Percentiles rank a stretch among this genome's conserved stretches.
Evolutionary conservation across 2,329 filamentous ascomycete species (phyloP).

Genomic region (Paradendryphiella salina): DNA sequence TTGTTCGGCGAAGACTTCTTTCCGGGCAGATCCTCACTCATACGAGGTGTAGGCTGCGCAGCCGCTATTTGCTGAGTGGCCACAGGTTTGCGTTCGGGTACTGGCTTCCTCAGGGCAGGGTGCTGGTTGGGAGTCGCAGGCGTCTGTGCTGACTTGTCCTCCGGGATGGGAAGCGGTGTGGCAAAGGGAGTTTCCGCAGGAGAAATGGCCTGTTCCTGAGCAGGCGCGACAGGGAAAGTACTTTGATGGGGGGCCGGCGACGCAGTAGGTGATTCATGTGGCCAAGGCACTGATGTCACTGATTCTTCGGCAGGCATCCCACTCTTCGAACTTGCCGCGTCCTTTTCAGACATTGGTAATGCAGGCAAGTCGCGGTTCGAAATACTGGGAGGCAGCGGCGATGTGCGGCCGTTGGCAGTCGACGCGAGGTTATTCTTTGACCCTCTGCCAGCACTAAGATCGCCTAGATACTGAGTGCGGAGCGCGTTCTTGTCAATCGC

Average conservation of each 20-base stretch:
- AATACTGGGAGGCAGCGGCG: constrained; percentile 28
- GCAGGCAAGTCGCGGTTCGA: constrained; percentile 50
- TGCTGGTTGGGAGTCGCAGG: constrained; percentile 42
- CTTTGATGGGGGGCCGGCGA: constrained; percentile 42
- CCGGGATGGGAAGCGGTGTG: constrained; percentile 20
- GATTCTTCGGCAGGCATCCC: constrained; percentile 29
- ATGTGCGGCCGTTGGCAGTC: constrained; percentile 38
- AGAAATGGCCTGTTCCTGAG: background rate
- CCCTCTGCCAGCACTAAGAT: constrained; percentile 72
- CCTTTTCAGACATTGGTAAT: constrained; percentile 42
- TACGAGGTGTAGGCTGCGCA: constrained; percentile 17
- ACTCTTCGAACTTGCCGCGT: background rate
- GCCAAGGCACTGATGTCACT: constrained; percentile 41
- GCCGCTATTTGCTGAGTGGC: background rate
- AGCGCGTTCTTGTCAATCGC: constrained; percentile 84
- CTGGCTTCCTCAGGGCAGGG: constrained; percentile 48
- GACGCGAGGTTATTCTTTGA: constrained; percentile 51
- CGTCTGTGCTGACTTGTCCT: constrained; percentile 35
- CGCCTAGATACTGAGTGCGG: constrained; percentile 80
- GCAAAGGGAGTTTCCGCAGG: constrained; percentile 9
- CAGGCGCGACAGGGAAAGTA: constrained; percentile 13
- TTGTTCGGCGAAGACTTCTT: constrained; percentile 44
- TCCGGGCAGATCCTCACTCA: constrained; percentile 27
- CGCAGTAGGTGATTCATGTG: constrained; percentile 28
- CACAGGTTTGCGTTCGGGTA: constrained; percentile 29